Base-by-base conservation (phyloP, 148 eudicot species). In the Heliosperma pusillum region DNA sequence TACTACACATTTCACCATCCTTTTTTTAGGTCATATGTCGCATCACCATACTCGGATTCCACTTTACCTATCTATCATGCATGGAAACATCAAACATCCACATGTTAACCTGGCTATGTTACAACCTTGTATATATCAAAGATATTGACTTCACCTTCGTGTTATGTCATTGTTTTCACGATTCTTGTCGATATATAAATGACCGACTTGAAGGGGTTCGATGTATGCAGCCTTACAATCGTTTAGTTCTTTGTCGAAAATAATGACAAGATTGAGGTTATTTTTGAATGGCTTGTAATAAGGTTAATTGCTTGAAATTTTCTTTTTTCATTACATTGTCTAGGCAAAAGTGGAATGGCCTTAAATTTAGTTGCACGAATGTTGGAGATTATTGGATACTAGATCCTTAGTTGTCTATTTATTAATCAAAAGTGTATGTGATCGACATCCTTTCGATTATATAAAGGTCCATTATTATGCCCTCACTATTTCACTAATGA, bases 1-100 rank as follows among this genome's bases (percentile, higher is more conserved):
- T 26, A 66, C 72, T 16, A 53, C n/a, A n/a, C n/a, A 66, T 59
- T 58, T 56, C 47, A 24, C 67, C 24, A 26, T 66, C 63, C 24
- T 16, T 15, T 69, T 60, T 62, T 80, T 80, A 75, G 82, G 82
- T 74, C 75, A 74, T 52, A 61, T 80, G 82, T 80, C 78, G 9
- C 15, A 80, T 80, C 82, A 69, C 57, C 52, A 74, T 25, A 80
- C 75, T 75, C 36, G 30, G 75, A 80, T 69, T 61, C 75, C 82
- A 69, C 74, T 63, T 79, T 50, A 50, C 55, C 0, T 12, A 13
- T 15, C 16, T 47, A 47, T 16, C 55, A 12, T 50, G 55, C 55
- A 50, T 50, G 17, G 17, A 50, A 50, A 50, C 55, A 50, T 45
- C n/a, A n/a, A n/a, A n/a, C n/a, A n/a, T 50, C 55, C 19, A 0